A percentile compares a stretch with the other conserved stretches of the same genome.
Conservation (phyloP, 371 early-diverging fungal species). For the Apophysomyces ossiformis region DNA sequence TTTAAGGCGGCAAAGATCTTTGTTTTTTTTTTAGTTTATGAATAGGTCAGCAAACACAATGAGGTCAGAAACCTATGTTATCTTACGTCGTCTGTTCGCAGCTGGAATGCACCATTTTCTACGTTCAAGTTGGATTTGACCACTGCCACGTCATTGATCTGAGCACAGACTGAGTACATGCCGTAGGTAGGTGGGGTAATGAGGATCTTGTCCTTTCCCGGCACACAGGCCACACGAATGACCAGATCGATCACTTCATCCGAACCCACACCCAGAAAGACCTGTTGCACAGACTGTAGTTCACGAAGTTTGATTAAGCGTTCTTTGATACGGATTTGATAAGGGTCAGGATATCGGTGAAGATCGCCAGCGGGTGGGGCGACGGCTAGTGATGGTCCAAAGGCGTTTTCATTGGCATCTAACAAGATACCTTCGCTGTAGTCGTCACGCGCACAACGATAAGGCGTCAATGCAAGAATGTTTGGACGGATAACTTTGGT, state of each 20-base stretch:
- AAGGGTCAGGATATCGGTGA: conserved; percentile 97
- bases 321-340: conserved; percentile 83
- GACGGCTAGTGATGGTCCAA: conserved; percentile 70
- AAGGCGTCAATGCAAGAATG: conserved; percentile 88
- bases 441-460: conserved; percentile 97
- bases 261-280: conserved; percentile 96
- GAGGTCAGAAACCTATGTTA: neutral
- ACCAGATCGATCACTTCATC: conserved; percentile 96
- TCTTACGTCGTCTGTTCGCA: conserved; percentile 75
- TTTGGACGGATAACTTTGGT: conserved; percentile 89
- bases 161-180: conserved; percentile 95
- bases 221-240: conserved; percentile 90
- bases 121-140: conserved; percentile 82
- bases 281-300: conserved; percentile 63
- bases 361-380: conserved; percentile 55
- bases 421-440: conserved; percentile 90
- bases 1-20: conserved; percentile 66
- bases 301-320: conserved; percentile 71
- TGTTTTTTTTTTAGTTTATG: neutral
- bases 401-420: conserved; percentile 98
- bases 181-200: conserved; percentile 98
- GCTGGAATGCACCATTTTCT: conserved; percentile 81
- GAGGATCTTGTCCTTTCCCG: conserved; percentile 89
- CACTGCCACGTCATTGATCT: conserved; percentile 92
- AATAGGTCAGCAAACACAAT: neutral